Conservation (phyloP, 495 filamentous ascomycete species). For the Trichoderma asperelloides region DNA sequence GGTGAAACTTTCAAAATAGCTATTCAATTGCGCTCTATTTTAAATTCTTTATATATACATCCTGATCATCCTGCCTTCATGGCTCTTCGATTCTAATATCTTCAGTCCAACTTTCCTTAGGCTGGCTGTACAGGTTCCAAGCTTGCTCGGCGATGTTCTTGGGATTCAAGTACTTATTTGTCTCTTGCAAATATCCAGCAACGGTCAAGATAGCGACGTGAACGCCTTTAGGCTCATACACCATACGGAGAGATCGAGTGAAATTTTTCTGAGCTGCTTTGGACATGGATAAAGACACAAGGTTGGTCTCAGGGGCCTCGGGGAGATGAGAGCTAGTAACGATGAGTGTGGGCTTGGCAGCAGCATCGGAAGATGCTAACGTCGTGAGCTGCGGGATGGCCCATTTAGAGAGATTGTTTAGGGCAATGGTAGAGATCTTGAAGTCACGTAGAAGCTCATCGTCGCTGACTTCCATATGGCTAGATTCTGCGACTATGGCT, state of each 20-base stretch:
- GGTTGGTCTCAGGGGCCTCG: constrained; percentile 23
- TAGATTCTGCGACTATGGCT: constrained; percentile 23
- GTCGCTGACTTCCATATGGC: constrained; percentile 20
- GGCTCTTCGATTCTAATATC: not conserved
- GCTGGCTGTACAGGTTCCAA: constrained; percentile 27
- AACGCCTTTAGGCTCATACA: constrained; percentile 23
- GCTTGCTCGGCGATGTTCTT: constrained; percentile 27
- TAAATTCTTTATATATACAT: not conserved
- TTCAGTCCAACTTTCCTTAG: constrained; percentile 10
- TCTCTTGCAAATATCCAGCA: constrained; percentile 20
- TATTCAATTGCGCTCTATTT: not conserved
- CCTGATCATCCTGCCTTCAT: not conserved
- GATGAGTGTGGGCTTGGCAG: constrained; percentile 24
- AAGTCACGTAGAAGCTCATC: constrained; percentile 33
- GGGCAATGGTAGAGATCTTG: constrained; percentile 30
- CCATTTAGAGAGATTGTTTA: constrained; percentile 26
- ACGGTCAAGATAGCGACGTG: constrained; percentile 31
- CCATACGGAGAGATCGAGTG: constrained; percentile 22
- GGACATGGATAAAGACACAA: constrained; percentile 32
- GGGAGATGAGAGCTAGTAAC: constrained; percentile 29
- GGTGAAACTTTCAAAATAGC: too few species aligned
- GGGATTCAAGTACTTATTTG: constrained; percentile 25
- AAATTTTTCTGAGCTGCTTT: constrained; percentile 36
- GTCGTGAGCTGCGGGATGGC: constrained; percentile 24
- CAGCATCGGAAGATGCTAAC: constrained; percentile 15